Evolutionary conservation across 2,329 filamentous ascomycete genomes (phyloP).

Genomic region (Arthrobotrys entomopaga): DNA sequence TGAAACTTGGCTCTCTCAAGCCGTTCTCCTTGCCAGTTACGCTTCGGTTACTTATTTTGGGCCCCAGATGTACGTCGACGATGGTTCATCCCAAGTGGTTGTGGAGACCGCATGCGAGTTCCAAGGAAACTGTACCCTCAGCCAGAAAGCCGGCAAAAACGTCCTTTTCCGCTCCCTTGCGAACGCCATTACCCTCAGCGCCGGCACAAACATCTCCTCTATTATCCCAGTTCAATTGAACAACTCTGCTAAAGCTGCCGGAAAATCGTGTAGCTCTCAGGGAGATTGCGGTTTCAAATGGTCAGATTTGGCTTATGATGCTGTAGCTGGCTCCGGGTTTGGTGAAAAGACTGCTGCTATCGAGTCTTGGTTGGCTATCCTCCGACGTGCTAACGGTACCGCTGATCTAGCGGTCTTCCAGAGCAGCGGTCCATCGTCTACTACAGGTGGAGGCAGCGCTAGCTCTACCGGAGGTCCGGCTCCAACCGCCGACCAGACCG

Average conservation of each 20-base stretch:
- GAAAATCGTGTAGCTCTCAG: conserved; percentile 68
- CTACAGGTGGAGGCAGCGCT: background rate
- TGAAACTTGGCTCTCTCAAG: conserved; percentile 21
- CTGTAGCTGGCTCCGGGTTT: conserved; percentile 63
- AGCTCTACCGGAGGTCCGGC: background rate
- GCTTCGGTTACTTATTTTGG: conserved; percentile 26
- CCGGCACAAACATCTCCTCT: conserved; percentile 67
- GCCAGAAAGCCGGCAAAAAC: conserved; percentile 75
- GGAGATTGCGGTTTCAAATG: conserved; percentile 70
- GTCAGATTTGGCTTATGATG: conserved; percentile 70
- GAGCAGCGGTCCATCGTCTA: background rate
- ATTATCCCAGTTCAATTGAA: conserved; percentile 65
- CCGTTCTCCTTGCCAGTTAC: background rate
- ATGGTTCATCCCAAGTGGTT: conserved; percentile 66
- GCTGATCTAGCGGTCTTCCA: conserved; percentile 12
- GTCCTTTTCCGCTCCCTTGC: conserved; percentile 67
- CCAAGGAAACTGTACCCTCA: conserved; percentile 66
- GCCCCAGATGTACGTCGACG: conserved; percentile 61
- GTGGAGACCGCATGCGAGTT: conserved; percentile 73
- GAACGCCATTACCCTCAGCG: conserved; percentile 66
- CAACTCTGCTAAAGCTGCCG: conserved; percentile 69
- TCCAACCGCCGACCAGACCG: conserved; percentile 3
- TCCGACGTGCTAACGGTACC: conserved; percentile 5
- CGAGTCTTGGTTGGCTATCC: conserved; percentile 65
- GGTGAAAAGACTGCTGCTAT: conserved; percentile 72